Conservation (phyloP, 805 yeast genomes). For the Candida sonorensis region DNA sequence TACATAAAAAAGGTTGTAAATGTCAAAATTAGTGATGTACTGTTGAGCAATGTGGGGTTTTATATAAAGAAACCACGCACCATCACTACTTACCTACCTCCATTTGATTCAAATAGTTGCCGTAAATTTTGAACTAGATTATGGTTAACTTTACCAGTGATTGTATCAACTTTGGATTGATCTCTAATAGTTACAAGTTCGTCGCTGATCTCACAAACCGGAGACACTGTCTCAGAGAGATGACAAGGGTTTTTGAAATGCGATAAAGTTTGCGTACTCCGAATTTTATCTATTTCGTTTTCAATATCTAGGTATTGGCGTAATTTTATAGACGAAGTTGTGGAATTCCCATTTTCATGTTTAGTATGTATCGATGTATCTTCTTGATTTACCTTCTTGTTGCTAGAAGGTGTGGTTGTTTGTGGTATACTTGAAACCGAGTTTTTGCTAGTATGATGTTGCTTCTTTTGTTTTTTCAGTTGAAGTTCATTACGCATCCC, state of each 20-base stretch:
- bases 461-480: slow-evolving; percentile 8
- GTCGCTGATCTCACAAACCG: slow-evolving; percentile 12
- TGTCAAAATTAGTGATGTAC: too few relatives aligned
- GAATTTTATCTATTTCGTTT: slow-evolving; percentile 19
- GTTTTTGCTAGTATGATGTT: slow-evolving; percentile 3
- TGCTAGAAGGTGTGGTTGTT: not conserved
- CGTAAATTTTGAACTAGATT: slow-evolving; percentile 7
- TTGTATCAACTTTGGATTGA: slow-evolving; percentile 3
- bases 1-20: too few relatives aligned
- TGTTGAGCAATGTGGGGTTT: too few relatives aligned
- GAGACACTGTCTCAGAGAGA: slow-evolving; percentile 11
- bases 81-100: too few relatives aligned
- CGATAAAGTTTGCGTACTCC: slow-evolving; percentile 13
- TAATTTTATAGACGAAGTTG: slow-evolving; percentile 15
- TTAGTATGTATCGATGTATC: too few relatives aligned
- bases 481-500: slow-evolving; percentile 11
- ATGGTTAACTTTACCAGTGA: too few relatives aligned
- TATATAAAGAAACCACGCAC: too few relatives aligned
- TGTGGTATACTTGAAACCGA: not conserved
- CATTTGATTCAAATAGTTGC: slow-evolving; percentile 3
- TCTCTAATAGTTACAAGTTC: slow-evolving; percentile 11
- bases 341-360: too few relatives aligned
- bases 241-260: slow-evolving; percentile 17
- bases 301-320: slow-evolving; percentile 22
- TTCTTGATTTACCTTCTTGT: too few relatives aligned